A percentile compares a stretch with the other conserved stretches of the same genome.
Conservation (phyloP, 495 filamentous ascomycete genomes). For the Penicillium silybi region DNA sequence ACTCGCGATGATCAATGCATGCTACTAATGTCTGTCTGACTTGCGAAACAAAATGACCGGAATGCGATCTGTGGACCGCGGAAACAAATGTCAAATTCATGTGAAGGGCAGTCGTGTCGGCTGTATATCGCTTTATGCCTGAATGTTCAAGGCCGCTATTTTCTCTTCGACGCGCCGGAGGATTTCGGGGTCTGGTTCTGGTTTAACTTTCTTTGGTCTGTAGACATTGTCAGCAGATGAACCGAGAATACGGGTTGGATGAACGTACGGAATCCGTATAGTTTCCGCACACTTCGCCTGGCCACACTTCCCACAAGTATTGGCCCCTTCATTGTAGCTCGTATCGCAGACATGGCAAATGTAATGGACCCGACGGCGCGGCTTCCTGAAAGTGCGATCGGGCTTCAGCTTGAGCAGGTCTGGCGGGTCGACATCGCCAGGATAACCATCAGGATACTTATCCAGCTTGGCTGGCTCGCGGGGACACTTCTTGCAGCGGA, state of each 20-base stretch:
- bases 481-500: constrained; percentile 77
- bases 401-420: constrained; percentile 31
- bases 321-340: constrained; percentile 44
- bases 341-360: constrained; percentile 62
- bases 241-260: neutral
- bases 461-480: constrained; percentile 69
- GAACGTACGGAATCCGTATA: constrained; percentile 49
- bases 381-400: constrained; percentile 39
- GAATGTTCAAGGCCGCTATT: constrained; percentile 34
- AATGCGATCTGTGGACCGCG: neutral
- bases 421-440: constrained; percentile 57
- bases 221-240: constrained; percentile 32
- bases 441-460: constrained; percentile 75
- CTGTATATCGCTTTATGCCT: neutral
- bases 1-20: neutral
- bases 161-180: constrained; percentile 56
- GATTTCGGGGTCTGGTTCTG: constrained; percentile 61
- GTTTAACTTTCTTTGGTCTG: constrained; percentile 56
- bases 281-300: constrained; percentile 51
- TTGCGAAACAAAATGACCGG: neutral
- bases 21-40: neutral
- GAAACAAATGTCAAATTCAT: neutral
- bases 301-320: constrained; percentile 57
- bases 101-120: neutral
- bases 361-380: constrained; percentile 51